Base-by-base conservation (phyloP, 805 yeast species). In the Lipomyces orientalis region DNA sequence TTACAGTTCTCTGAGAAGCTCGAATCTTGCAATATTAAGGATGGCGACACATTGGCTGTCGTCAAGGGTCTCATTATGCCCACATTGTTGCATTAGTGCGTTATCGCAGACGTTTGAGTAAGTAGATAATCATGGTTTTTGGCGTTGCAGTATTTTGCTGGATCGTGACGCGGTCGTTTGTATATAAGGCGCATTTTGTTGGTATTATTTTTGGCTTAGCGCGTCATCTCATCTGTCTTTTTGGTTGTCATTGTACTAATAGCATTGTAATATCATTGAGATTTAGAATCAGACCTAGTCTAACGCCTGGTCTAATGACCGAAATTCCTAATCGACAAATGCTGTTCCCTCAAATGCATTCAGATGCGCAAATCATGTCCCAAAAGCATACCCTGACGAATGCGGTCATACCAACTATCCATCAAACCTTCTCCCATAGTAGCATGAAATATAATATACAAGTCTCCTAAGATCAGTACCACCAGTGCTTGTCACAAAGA, bases 41-140 rank as follows among this genome's bases (percentile, higher is more conserved):
- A 82, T 69, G 87, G 88, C 1, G 89, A 86, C 69, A 75, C 76
- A 1, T 68, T 87, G 19, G 87, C 83, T 72, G 76, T 87, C 60
- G 85, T 88, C 22, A 81, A 85, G 70, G 90, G 90, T 2, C 79
- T 73, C 2, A 63, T 29, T 10, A 60, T 71, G 61, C 74, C 74
- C 8, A 52, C 58, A 14, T 58, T 71, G 35, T 55, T 71, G 55
- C 62, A 60, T 60, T 60, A 57, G 54, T 35, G 22, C 33, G n/a
- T 43, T 3, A 43, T 43, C 49, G 16, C n/a, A 43, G 49, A 43
- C n/a, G 22, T 8, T 9, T 43, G 49, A n/a, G 16, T n/a, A 19
- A 22, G 22, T 43, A 43, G 22, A 16, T 43, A 43, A 43, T 43
- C 49, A 43, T 43, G 49, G 49, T 43, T 29, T 1, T 22, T 12